Base-by-base conservation (phyloP, 768 basidiomycete genomes). In the Tephrocybe rancida region DNA sequence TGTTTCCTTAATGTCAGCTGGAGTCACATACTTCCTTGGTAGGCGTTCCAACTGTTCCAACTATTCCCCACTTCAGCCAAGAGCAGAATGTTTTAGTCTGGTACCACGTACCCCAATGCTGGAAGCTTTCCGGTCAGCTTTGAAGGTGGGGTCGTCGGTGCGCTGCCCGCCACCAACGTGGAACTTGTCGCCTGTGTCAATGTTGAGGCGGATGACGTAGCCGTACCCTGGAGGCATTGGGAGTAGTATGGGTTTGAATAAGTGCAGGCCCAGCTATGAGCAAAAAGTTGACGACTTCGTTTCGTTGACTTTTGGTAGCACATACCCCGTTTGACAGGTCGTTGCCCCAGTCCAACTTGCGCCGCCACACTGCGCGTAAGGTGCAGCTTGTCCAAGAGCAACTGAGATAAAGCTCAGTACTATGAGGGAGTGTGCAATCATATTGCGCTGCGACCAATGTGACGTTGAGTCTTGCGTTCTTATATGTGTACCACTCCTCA, bases 21-120 rank as follows among this genome's bases (percentile, higher is more conserved):
- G 44, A 50, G 9, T 48, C n/a, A 30, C 70, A 2, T 60, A 74
- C 74, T 56, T 45, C 80, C 71, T 34, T 67, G 65, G 57, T 78
- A 82, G 1, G 79, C 79, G 50, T 82, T 82, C 79, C 79, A 81
- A 18, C 73, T 66, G 58, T 82, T 82, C 80, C 80, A 82, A 32
- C 77, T 80, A 35, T n/a, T 6, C 10, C 3, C 3, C 44, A n/a
- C 39, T 19, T 13, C 35, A 37, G 21, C 8, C 19, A 1, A 50
- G 16, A 27, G 7, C 2, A 8, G 29, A 27, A 41, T n/a, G n/a
- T n/a, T 8, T 7, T 19, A 43, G 44, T 21, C 6, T 3, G n/a
- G 19, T 39, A 37, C 25, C 62, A 43, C 53, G 3, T 44, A 77
- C 76, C 80, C 80, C 7, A 82, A 66, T 19, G 78, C 80, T 42